Conservation (phyloP, 345 rosid species). For the Gossypium sturtianum region DNA sequence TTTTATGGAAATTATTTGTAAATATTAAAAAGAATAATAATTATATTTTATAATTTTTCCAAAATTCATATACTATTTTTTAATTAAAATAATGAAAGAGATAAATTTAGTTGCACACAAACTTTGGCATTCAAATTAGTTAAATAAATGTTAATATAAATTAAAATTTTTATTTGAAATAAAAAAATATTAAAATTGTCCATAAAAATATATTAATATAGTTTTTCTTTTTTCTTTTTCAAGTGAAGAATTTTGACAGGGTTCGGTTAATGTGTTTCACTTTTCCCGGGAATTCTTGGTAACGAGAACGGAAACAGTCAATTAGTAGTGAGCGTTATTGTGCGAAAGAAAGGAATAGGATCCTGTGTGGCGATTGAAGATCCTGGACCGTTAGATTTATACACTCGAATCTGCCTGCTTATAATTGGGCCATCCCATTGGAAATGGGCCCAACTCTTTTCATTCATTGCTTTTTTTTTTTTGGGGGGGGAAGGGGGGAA, state of each 20-base stretch:
- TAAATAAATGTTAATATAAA: too few species aligned
- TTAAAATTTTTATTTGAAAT: not conserved
- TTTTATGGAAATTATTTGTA: too few species aligned
- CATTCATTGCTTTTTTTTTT: not conserved
- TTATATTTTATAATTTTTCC: too few species aligned
- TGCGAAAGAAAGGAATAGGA: not conserved
- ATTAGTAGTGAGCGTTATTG: not conserved
- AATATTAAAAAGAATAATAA: too few species aligned
- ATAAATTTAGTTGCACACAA: too few species aligned
- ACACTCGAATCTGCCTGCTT: not conserved
- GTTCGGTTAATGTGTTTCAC: not conserved
- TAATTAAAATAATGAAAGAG: too few species aligned
- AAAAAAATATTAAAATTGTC: not conserved
- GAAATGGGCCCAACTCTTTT: not conserved
- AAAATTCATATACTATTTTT: too few species aligned
- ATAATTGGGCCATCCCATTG: not conserved
- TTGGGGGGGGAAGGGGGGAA: too few species aligned
- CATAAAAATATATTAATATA: not conserved
- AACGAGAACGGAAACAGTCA: not conserved
- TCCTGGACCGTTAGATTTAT: not conserved
- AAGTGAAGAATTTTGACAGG: not conserved
- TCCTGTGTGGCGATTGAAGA: not conserved
- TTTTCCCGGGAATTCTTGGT: slow-evolving; percentile 5
- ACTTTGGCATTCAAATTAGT: too few species aligned
- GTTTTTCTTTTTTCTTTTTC: not conserved